A percentile compares a stretch with the other conserved stretches of the same genome.
Conservation (phyloP, 2,329 filamentous ascomycete species). For the Cladosporium sp. region DNA sequence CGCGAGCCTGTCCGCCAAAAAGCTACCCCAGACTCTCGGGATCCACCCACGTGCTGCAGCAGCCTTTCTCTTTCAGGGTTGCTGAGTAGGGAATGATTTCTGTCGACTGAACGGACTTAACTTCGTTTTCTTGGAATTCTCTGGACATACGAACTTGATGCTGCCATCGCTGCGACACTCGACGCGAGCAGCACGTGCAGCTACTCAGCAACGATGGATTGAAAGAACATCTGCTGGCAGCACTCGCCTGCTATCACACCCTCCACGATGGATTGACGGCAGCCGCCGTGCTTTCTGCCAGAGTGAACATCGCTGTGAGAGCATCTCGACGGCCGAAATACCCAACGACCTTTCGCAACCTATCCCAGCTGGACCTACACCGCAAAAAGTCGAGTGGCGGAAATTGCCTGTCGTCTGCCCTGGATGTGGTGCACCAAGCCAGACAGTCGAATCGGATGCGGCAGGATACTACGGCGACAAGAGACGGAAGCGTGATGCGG, state of each 20-base stretch:
- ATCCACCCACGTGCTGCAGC: background rate
- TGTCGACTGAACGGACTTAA: background rate
- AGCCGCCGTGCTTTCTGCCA: constrained; percentile 13
- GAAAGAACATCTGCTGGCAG: constrained; percentile 19
- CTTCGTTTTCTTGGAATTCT: background rate
- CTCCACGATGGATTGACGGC: constrained; percentile 9
- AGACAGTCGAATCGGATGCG: constrained; percentile 56
- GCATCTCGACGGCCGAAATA: background rate
- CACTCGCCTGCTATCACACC: constrained; percentile 5
- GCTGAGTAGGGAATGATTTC: background rate
- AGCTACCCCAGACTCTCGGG: background rate
- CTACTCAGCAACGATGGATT: constrained; percentile 18
- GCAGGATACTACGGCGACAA: constrained; percentile 59
- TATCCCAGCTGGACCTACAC: background rate
- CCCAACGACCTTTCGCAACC: background rate
- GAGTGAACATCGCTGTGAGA: background rate
- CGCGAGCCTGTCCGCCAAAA: background rate
- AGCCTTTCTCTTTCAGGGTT: constrained; percentile 2
- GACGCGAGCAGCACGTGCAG: constrained; percentile 19
- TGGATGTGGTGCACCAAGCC: constrained; percentile 64
- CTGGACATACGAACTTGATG: constrained; percentile 12
- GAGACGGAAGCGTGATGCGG: constrained; percentile 44
- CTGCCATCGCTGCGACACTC: constrained; percentile 19
- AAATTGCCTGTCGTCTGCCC: constrained; percentile 51
- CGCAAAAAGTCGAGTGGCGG: constrained; percentile 2